phyloP scores from a whole-genome alignment of 768 basidiomycete species.

The Boletus rubescentipes region DNA sequence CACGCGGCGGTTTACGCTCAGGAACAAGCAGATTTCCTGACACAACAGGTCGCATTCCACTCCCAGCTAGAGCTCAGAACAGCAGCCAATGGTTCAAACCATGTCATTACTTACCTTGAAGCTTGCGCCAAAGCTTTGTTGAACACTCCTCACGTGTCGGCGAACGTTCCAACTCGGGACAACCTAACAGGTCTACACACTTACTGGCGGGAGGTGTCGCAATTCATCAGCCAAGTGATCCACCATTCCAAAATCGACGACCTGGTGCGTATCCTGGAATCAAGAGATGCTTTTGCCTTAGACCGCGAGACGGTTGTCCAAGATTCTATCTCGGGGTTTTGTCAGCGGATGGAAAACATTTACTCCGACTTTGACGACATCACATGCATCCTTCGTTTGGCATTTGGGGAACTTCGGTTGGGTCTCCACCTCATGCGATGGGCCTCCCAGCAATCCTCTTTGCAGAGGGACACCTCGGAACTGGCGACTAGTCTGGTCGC shows the following conservation, averaged over 20 bases:
- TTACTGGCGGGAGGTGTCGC: constrained; percentile 75
- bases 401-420: constrained; percentile 63
- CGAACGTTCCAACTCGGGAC: constrained; percentile 35
- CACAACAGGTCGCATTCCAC: constrained; percentile 54
- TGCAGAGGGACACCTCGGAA: constrained; percentile 18
- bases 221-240: constrained; percentile 67
- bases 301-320: constrained; percentile 73
- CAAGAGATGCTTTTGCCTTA: constrained; percentile 37
- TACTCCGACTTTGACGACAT: constrained; percentile 78
- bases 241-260: constrained; percentile 47
- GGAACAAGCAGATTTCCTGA: constrained; percentile 40
- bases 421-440: constrained; percentile 61
- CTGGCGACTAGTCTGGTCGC: constrained; percentile 40
- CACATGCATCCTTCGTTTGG: constrained; percentile 60
- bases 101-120: constrained; percentile 47
- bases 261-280: constrained; percentile 41
- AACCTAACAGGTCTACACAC: constrained; percentile 52
- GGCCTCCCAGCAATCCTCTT: constrained; percentile 17
- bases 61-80: constrained; percentile 49
- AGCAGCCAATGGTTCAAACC: constrained; percentile 57
- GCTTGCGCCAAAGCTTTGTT: constrained; percentile 30
- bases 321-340: constrained; percentile 75
- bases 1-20: constrained; percentile 44
- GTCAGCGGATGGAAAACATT: constrained; percentile 61
- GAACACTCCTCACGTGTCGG: constrained; percentile 24